These are phyloP conservation scores for Lindgomyces ingoldianus DNA, from an alignment of 495 filamentous ascomycete species.

Conservation along the genomic window DNA sequence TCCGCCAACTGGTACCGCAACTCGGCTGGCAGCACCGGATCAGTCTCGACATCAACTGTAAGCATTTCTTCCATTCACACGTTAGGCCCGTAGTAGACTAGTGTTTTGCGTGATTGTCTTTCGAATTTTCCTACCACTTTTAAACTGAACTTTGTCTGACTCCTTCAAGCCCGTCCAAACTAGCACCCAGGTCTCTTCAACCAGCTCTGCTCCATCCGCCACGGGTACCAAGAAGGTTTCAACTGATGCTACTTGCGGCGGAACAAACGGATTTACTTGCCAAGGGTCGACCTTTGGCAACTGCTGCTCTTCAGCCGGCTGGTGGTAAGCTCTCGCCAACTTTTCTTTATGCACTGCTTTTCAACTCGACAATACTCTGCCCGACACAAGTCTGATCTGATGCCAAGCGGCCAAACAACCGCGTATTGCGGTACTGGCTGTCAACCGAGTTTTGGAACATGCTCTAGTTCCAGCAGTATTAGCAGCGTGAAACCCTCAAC, in stretches of 20 bases:
- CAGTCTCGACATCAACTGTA: slow-evolving; percentile 4
- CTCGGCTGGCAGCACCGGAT: slow-evolving; percentile 5
- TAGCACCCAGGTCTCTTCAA: slow-evolving; percentile 1
- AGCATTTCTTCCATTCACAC: not conserved
- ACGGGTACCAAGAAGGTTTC: slow-evolving; percentile 21
- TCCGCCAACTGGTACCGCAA: slow-evolving; percentile 34
- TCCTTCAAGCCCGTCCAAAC: too few relatives aligned
- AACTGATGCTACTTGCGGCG: slow-evolving; percentile 36
- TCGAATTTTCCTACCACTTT: too few relatives aligned
- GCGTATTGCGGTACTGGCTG: slow-evolving; percentile 37
- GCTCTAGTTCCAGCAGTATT: slow-evolving; percentile 1
- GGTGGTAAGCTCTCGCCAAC: too few relatives aligned
- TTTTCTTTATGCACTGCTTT: too few relatives aligned
- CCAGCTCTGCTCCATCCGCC: slow-evolving; percentile 19
- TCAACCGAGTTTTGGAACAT: slow-evolving; percentile 29
- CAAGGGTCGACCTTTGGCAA: slow-evolving; percentile 32
- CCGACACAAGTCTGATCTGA: too few relatives aligned
- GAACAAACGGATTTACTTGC: slow-evolving; percentile 31
- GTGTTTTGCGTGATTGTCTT: too few relatives aligned
- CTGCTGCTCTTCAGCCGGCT: slow-evolving; percentile 31
- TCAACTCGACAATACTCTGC: too few relatives aligned
- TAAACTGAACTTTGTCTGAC: too few relatives aligned
- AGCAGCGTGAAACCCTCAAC: too few relatives aligned
- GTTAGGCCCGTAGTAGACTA: not conserved
- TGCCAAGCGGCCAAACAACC: slow-evolving; percentile 30